Percentiles rank a stretch among this genome's conserved stretches.
Conservation (phyloP, 2,329 filamentous ascomycete species). For the Colletotrichum ledebouriae region DNA sequence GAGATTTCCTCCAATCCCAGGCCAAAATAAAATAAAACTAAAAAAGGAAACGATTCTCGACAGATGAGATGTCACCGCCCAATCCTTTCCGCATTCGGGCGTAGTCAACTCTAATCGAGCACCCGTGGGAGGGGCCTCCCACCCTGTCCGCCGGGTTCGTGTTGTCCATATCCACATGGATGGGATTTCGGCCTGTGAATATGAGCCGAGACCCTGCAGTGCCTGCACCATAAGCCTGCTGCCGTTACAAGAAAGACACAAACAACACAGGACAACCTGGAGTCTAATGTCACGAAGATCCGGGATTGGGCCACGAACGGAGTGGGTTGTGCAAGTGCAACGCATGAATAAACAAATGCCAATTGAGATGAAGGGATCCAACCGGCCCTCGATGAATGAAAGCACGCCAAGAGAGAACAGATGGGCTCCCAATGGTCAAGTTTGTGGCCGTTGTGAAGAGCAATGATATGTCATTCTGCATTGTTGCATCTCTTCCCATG, state of each 20-base stretch:
- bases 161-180: background rate
- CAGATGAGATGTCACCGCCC: constrained; percentile 20
- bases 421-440: background rate
- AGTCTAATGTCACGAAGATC: constrained; percentile 18
- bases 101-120: no score
- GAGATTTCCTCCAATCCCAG: background rate
- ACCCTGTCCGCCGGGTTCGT: no score
- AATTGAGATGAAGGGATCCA: constrained; percentile 34
- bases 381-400: constrained; percentile 1
- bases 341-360: constrained; percentile 42
- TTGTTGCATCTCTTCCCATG: constrained; percentile 5
- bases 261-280: background rate
- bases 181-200: background rate
- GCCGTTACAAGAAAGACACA: background rate
- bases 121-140: no score
- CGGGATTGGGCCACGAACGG: constrained; percentile 18
- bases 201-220: background rate
- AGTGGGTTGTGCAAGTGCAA: constrained; percentile 28
- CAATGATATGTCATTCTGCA: constrained; percentile 25
- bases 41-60: constrained; percentile 11
- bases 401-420: constrained; percentile 15
- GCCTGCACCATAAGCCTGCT: background rate
- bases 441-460: constrained; percentile 1
- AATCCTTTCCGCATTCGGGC: background rate
- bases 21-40: constrained; percentile 31